Evolutionary conservation across 306 rosid genomes (phyloP).

Genomic region (Rubus idaeus): DNA sequence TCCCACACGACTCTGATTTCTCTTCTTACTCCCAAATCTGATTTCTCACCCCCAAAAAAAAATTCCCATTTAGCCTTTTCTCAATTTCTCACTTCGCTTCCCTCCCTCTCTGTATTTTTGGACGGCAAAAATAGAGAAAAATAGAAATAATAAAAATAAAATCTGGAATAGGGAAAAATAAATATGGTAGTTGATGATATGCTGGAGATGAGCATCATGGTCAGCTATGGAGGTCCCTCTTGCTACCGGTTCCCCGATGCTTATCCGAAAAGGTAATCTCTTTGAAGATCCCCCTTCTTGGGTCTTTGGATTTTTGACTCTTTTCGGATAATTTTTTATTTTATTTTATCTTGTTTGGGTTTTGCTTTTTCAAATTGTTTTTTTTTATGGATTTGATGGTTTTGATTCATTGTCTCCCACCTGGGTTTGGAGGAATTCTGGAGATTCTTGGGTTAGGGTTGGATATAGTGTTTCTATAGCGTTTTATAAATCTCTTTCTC

Average conservation of each 20-base stretch:
- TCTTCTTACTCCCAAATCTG: slow-evolving; percentile 25
- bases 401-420: slow-evolving; percentile 58
- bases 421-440: slow-evolving; percentile 54
- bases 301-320: slow-evolving; percentile 21
- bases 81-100: background rate
- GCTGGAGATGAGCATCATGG: slow-evolving; percentile 55
- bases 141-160: background rate
- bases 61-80: background rate
- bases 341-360: background rate
- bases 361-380: slow-evolving; percentile 4
- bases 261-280: slow-evolving; percentile 72
- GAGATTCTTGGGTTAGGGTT: slow-evolving; percentile 51
- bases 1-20: slow-evolving; percentile 14
- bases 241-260: slow-evolving; percentile 70
- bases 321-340: background rate
- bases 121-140: background rate
- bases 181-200: slow-evolving; percentile 69
- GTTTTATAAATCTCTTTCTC: slow-evolving; percentile 42
- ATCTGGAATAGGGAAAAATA: slow-evolving; percentile 4
- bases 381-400: slow-evolving; percentile 56
- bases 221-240: slow-evolving; percentile 52
- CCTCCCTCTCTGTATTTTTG: background rate
- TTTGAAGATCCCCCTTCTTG: slow-evolving; percentile 43
- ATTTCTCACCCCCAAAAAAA: background rate
- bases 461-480: slow-evolving; percentile 46